A percentile compares a stretch with the other conserved stretches of the same genome.
Conservation (phyloP, 2,329 filamentous ascomycete genomes). For the Harringtonia aguacate region DNA sequence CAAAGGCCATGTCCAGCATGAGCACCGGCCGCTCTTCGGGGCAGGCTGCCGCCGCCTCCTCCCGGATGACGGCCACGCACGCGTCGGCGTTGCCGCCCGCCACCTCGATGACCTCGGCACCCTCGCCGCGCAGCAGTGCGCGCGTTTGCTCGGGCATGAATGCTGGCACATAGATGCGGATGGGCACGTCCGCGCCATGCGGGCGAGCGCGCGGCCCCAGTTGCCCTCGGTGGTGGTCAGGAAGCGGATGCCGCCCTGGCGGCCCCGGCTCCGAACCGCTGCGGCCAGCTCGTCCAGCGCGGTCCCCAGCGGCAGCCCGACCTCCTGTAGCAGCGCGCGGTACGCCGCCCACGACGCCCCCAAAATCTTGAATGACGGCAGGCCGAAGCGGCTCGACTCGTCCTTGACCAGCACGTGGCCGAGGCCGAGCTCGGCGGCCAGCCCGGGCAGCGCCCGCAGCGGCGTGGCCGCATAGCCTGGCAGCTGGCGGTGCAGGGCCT, state of each 20-base stretch:
- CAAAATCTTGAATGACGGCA: constrained; percentile 71
- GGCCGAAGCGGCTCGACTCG: constrained; percentile 55
- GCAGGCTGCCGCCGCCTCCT: too few species aligned
- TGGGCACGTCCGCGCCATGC: constrained; percentile 55
- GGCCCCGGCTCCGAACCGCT: constrained; percentile 16
- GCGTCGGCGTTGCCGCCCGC: constrained; percentile 51
- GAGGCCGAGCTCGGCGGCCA: constrained; percentile 49
- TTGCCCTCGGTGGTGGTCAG: constrained; percentile 58
- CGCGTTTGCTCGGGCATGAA: too few species aligned
- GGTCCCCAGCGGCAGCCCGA: constrained; percentile 26
- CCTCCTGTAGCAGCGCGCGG: constrained; percentile 36
- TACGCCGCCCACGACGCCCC: constrained; percentile 67
- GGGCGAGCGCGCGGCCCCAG: constrained; percentile 61
- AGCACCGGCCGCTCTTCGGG: too few species aligned
- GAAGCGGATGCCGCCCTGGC: constrained; percentile 6
- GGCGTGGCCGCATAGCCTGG: constrained; percentile 46
- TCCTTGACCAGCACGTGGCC: constrained; percentile 56
- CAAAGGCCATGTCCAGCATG: constrained; percentile 29
- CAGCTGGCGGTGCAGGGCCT: constrained; percentile 44
- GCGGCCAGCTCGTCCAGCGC: too few species aligned
- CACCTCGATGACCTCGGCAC: constrained; percentile 47
- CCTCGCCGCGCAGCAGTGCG: too few species aligned
- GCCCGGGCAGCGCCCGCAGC: constrained; percentile 34
- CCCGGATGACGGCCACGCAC: constrained; percentile 30
- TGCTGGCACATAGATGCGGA: too few species aligned